A percentile compares a stretch with the other conserved stretches of the same genome.
Evolutionary conservation across 495 filamentous ascomycete species (phyloP).

Genomic region (Aspergillus olivimuriae): DNA sequence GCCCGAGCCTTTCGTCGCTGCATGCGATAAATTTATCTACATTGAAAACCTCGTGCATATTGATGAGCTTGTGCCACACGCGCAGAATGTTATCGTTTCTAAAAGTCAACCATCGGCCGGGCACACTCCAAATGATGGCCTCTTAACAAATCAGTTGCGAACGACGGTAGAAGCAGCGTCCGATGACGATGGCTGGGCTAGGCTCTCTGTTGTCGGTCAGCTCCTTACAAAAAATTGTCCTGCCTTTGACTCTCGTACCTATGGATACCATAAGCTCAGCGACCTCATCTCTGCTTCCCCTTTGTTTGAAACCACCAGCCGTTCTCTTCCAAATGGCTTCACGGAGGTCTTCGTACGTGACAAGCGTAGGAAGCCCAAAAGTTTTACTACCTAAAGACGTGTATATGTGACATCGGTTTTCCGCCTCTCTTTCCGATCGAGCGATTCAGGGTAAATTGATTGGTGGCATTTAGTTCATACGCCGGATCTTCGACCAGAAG

Average conservation of each 20-base stretch:
- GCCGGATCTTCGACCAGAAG: no score
- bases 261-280: not conserved
- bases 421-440: no score
- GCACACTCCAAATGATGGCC: not conserved
- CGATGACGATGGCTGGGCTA: not conserved
- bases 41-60: not conserved
- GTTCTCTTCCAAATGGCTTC: not conserved
- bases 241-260: not conserved
- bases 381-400: not conserved
- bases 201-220: not conserved
- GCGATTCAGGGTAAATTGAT: no score
- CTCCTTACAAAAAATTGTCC: conserved; percentile 1
- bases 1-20: not conserved
- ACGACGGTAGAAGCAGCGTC: not conserved
- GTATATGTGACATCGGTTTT: no score
- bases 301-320: not conserved
- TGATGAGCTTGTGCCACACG: not conserved
- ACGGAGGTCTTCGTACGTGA: not conserved
- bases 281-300: not conserved
- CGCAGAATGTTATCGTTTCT: not conserved
- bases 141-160: not conserved
- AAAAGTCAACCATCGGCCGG: not conserved
- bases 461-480: no score
- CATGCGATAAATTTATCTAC: conserved; percentile 1
- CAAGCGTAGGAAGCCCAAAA: not conserved